phyloP scores from a whole-genome alignment of 306 rosid species.

The Vigna mungo region DNA sequence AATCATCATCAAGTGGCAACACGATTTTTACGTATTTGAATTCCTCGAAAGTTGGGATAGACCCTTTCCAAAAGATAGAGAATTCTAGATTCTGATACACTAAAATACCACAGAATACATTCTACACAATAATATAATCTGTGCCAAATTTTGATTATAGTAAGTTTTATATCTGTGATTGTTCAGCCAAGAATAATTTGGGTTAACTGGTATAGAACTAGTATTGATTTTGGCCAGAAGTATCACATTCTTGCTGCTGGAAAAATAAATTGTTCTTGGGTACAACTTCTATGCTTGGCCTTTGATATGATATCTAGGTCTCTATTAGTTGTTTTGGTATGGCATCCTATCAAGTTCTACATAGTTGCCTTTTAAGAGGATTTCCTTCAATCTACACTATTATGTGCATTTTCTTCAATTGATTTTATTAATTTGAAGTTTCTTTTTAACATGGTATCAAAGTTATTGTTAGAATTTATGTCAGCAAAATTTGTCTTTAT shows the following conservation, averaged over 20 bases:
- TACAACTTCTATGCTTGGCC: background rate
- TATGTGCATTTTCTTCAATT: background rate
- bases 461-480: no score
- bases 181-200: constrained; percentile 1
- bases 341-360: constrained; percentile 6
- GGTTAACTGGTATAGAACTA: background rate
- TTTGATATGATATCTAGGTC: constrained; percentile 9
- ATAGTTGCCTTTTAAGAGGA: background rate
- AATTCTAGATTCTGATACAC: background rate
- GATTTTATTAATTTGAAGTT: background rate
- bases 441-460: no score
- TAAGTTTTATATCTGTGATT: background rate
- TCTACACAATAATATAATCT: background rate
- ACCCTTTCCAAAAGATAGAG: background rate
- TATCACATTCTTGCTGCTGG: background rate
- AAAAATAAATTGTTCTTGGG: constrained; percentile 14
- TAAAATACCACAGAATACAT: background rate
- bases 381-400: constrained; percentile 1
- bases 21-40: background rate
- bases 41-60: background rate
- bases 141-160: background rate
- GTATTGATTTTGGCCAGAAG: background rate
- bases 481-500: no score
- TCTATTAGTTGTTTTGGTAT: constrained; percentile 25
- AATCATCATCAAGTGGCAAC: background rate